Evolutionary conservation across 352 stramenopile species (phyloP), one percentile per base, ranked within the genome.

Genomic region (Phytopythium kandeliae): DNA sequence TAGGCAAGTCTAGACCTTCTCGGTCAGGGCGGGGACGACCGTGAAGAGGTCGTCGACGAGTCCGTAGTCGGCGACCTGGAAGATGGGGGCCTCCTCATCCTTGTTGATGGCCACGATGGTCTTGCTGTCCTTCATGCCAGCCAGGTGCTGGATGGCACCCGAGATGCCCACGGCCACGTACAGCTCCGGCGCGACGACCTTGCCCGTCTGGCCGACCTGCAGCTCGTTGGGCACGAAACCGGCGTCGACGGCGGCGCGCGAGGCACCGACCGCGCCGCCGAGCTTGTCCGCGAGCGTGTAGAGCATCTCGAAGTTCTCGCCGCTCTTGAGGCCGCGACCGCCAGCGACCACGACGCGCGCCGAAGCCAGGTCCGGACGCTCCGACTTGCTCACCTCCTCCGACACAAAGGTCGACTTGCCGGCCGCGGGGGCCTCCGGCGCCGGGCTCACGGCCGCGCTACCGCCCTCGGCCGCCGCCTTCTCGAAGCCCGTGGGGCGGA

Each of bases 91-190:
- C 58, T 99, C 97, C 35, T 96, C 85, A 82, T 99, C 97, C 76
- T 99, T 99, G 76, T 99, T 99, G 71, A 99, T 99, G 35, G 96
- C 95, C 30, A 99, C 97, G 66, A 99, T 99, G 11, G 91, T 98
- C 79, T 99, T 99, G 62, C 78, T 96, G 75, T 99, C 97, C 78
- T 99, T 99, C 97, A 99, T 99, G 60, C 97, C 97, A 19, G 86
- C 92, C 56, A 99, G 89, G 79, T 99, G 97, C 82, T 99, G 97
- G 77, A 99, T 99, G 17, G 97, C 97, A 28, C 97, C 97, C 16
- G 89, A 98, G 71, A 99, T 99, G 62, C 97, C 97, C 28, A 85
- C 85, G 13, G 94, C 96, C 58, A 99, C 93, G 60, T 99, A 99
- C 38, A 99, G 77, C 61, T 98, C 90, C 17, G 97, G 97, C 21